Evolutionary conservation across 176 grass and related monocot species (phyloP).

Genomic region (Carex scoparia): DNA sequence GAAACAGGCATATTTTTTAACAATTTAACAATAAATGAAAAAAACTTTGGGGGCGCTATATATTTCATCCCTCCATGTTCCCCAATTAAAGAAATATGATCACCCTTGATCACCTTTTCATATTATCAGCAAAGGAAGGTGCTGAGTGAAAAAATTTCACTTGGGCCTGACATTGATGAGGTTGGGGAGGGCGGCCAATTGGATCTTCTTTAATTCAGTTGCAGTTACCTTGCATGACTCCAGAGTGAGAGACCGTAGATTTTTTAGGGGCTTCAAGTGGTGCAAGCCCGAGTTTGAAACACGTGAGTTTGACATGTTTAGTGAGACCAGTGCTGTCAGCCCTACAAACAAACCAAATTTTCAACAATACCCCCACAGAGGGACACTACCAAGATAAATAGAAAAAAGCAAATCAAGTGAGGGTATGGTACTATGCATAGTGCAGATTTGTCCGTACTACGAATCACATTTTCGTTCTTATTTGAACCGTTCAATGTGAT

Average conservation of each 20-base stretch:
- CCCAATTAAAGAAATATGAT: slow-evolving; percentile 1
- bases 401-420: background rate
- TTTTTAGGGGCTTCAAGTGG: slow-evolving; percentile 73
- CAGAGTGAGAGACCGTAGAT: slow-evolving; percentile 61
- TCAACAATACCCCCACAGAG: background rate
- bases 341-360: slow-evolving; percentile 33
- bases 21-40: background rate
- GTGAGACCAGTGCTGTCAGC: slow-evolving; percentile 62
- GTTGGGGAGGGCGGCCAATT: slow-evolving; percentile 62
- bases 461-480: no score
- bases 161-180: slow-evolving; percentile 65
- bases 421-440: no score
- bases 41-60: background rate
- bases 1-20: background rate
- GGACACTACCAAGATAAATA: background rate
- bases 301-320: slow-evolving; percentile 74
- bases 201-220: slow-evolving; percentile 77
- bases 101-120: background rate
- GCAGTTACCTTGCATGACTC: slow-evolving; percentile 88
- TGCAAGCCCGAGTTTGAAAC: slow-evolving; percentile 71
- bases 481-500: no score
- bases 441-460: no score
- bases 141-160: slow-evolving; percentile 6
- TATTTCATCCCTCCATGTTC: background rate
- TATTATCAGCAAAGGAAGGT: background rate